Base-by-base conservation (phyloP, 306 rosid species). In the Betula pendula region DNA sequence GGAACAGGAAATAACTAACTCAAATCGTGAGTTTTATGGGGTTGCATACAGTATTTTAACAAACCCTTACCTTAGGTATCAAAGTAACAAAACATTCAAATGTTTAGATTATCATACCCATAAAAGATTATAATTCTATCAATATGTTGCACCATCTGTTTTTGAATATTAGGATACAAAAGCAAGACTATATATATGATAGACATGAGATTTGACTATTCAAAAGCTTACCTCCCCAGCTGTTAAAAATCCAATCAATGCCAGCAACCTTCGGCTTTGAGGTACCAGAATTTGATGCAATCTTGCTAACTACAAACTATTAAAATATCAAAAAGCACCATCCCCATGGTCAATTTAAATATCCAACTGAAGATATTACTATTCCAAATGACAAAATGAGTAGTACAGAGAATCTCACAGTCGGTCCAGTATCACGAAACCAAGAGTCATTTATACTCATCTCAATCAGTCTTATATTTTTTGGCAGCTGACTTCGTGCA, bases 401-500 rank as follows among this genome's bases (percentile, higher is more conserved):
- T 13, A 59, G 0, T 65, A 62, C 22, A 72, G 55, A 80, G 80
- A 82, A 78, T 78, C 93, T 85, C 52, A 95, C 99, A 0, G 99
- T 90, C 0, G 97, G 97, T 53, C 97, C 97, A 44, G 67, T 84
- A 68, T 95, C 97, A 33, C 98, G 99, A 72, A 92, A 92, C 99
- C 99, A 95, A 13, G 91, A 86, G 73, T 95, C 99, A 63, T 92
- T 92, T 79, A 87, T 52, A 48, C 89, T 84, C 82, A 95, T 84
- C 87, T 95, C 97, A 47, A 92, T 43, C 27, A 95, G 94, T 83
- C 97, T 92, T 77, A 95, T 58, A 80, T 69, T 83, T 63, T 70
- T 48, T 0, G 97, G 97, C 42, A 95, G 84, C 85, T 73, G 89
- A 48, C 77, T 86, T 70, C 96, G 84, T 0, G 99, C 99, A 75